These are phyloP conservation scores for Elongisporangium anandrum DNA, from an alignment of 352 stramenopile species.

Conservation along the genomic window DNA sequence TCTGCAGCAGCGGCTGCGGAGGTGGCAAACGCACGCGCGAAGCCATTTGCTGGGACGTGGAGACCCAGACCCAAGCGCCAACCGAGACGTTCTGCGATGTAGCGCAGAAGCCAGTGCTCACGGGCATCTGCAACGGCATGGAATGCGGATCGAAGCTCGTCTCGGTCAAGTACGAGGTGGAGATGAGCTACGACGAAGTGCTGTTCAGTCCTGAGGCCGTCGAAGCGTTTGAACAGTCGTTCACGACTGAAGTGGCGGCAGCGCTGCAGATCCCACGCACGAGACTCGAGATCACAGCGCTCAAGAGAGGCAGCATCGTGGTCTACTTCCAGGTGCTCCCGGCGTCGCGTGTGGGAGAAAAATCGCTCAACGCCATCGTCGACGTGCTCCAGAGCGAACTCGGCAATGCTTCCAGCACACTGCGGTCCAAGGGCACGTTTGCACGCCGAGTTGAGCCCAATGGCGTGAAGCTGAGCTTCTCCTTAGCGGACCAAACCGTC, in stretches of 20 bases:
- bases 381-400: slow-evolving; percentile 54
- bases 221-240: slow-evolving; percentile 56
- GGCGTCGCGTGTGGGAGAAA: slow-evolving; percentile 47
- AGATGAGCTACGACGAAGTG: slow-evolving; percentile 76
- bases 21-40: slow-evolving; percentile 43
- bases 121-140: slow-evolving; percentile 72
- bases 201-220: slow-evolving; percentile 48
- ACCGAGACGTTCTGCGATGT: slow-evolving; percentile 24
- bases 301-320: slow-evolving; percentile 56
- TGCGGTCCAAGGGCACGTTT: slow-evolving; percentile 70
- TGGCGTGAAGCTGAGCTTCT: slow-evolving; percentile 61
- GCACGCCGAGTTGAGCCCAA: slow-evolving; percentile 52
- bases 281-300: slow-evolving; percentile 45
- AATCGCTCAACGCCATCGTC: slow-evolving; percentile 64
- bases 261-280: slow-evolving; percentile 55
- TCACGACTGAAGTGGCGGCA: slow-evolving; percentile 57
- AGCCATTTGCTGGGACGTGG: slow-evolving; percentile 33
- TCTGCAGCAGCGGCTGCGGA: slow-evolving; percentile 59
- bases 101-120: slow-evolving; percentile 38
- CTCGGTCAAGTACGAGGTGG: slow-evolving; percentile 57
- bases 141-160: slow-evolving; percentile 71
- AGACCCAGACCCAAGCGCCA: slow-evolving; percentile 15
- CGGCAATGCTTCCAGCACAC: slow-evolving; percentile 41
- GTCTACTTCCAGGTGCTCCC: slow-evolving; percentile 68
- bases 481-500: slow-evolving; percentile 57